phyloP scores from a whole-genome alignment of 169 alveolate genomes.

The Ichthyophthirius multifiliis region DNA sequence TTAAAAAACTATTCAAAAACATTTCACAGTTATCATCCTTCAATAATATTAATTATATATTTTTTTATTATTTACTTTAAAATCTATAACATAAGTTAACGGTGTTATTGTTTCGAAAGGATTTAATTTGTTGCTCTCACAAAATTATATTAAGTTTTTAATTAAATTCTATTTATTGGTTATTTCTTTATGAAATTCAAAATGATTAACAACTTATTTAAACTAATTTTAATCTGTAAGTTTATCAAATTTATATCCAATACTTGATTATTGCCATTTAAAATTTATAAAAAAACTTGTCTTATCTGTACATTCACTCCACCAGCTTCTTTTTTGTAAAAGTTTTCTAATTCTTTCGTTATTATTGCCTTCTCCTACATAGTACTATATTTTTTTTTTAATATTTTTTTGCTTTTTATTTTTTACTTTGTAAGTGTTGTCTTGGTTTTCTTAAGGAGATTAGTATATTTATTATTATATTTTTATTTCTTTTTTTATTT shows the following conservation, averaged over 20 bases:
- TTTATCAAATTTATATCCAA: conserved; percentile 29
- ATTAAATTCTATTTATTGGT: conserved; percentile 65
- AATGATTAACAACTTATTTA: conserved; percentile 75
- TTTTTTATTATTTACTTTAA: too few relatives aligned
- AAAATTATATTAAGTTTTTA: conserved; percentile 50
- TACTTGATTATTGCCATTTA: conserved; percentile 40
- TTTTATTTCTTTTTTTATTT: too few relatives aligned
- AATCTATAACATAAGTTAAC: conserved; percentile 56
- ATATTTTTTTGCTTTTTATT: too few relatives aligned
- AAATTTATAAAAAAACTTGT: conserved; percentile 56
- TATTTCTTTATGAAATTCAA: conserved; percentile 66
- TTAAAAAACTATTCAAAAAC: conserved; percentile 20
- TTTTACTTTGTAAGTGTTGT: too few relatives aligned
- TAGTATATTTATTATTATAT: too few relatives aligned
- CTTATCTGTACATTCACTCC: conserved; percentile 53
- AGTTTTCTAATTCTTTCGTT: conserved; percentile 49
- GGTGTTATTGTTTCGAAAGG: conserved; percentile 63
- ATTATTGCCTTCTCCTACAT: conserved; percentile 63
- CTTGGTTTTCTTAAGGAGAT: too few relatives aligned
- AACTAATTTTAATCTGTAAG: conserved; percentile 20
- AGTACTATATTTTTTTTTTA: too few relatives aligned
- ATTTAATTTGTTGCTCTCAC: conserved; percentile 49
- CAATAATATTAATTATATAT: too few relatives aligned
- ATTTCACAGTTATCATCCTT: conserved; percentile 30
- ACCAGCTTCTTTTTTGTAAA: conserved; percentile 56